These are phyloP conservation scores for Talaromyces adpressus DNA, from an alignment of 495 filamentous ascomycete genomes.

Conservation along the genomic window DNA sequence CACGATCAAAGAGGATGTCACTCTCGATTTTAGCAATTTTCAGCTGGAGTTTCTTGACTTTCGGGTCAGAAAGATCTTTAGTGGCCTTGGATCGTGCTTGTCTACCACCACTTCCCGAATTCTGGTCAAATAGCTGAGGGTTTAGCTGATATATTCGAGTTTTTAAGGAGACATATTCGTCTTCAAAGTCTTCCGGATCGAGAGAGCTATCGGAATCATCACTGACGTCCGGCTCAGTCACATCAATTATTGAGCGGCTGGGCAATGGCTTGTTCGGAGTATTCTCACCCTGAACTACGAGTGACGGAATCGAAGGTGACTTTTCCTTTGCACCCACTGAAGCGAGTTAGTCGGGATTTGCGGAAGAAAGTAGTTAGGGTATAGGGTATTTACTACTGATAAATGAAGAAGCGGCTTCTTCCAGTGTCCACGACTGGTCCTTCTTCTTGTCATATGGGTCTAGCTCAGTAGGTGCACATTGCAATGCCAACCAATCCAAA, in stretches of 20 bases:
- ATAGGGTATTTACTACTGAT: constrained; percentile 32
- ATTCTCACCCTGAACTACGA: constrained; percentile 14
- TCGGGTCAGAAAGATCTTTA: constrained; percentile 28
- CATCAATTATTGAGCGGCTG: constrained; percentile 20
- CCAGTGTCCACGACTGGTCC: constrained; percentile 24
- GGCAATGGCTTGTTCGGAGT: constrained; percentile 22
- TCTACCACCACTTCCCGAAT: constrained; percentile 33
- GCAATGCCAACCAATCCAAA: constrained; percentile 78
- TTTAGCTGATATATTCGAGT: constrained; percentile 63
- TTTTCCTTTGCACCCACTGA: background rate
- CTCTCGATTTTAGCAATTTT: constrained; percentile 72
- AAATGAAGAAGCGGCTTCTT: constrained; percentile 33
- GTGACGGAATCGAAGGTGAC: background rate
- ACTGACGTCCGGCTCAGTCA: constrained; percentile 11
- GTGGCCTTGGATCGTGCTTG: constrained; percentile 18
- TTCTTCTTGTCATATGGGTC: constrained; percentile 55
- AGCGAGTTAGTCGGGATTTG: background rate
- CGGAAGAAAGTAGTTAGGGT: constrained; percentile 1
- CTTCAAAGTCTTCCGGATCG: constrained; percentile 67
- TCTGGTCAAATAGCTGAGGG: constrained; percentile 48
- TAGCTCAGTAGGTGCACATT: constrained; percentile 60
- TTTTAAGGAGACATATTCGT: constrained; percentile 67
- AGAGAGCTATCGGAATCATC: constrained; percentile 48
- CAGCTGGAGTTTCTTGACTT: constrained; percentile 54
- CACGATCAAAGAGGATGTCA: constrained; percentile 79